phyloP scores from a whole-genome alignment of 768 basidiomycete species.

The Udeniomyces megalosporus region DNA sequence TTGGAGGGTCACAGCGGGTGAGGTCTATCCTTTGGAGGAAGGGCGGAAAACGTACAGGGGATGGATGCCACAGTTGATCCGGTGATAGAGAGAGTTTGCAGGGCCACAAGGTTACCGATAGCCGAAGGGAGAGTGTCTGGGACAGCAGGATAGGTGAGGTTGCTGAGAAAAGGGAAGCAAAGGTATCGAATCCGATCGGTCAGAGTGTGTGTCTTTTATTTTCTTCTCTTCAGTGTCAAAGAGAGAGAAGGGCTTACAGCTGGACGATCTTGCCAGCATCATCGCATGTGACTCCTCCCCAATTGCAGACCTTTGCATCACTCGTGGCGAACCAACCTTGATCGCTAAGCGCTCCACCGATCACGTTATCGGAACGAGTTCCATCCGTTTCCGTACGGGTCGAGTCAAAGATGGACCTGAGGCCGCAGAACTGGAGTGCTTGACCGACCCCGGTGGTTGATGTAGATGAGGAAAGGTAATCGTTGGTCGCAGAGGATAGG shows the following conservation, averaged over 20 bases:
- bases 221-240: too few species aligned
- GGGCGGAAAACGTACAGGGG: slow-evolving; percentile 22
- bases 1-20: too few species aligned
- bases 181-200: neutral
- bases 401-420: slow-evolving; percentile 23
- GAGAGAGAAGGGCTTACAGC: slow-evolving; percentile 19
- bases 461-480: slow-evolving; percentile 22
- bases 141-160: slow-evolving; percentile 26
- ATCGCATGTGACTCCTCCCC: slow-evolving; percentile 28
- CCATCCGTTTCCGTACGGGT: slow-evolving; percentile 4
- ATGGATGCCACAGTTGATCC: slow-evolving; percentile 23
- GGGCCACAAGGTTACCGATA: slow-evolving; percentile 24
- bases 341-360: neutral
- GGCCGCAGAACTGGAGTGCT: slow-evolving; percentile 28
- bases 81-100: slow-evolving; percentile 23
- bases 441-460: slow-evolving; percentile 26
- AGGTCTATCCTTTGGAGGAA: too few species aligned
- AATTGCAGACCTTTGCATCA: slow-evolving; percentile 25
- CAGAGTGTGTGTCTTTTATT: too few species aligned
- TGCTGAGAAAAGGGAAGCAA: slow-evolving; percentile 13
- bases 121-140: slow-evolving; percentile 21
- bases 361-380: neutral
- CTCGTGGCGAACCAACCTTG: slow-evolving; percentile 18
- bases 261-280: slow-evolving; percentile 22
- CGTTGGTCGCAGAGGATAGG: slow-evolving; percentile 23